Percentiles rank a stretch among this genome's conserved stretches.
Evolutionary conservation across 768 basidiomycete genomes (phyloP).

Genomic region (Boletus pseudopeckii): DNA sequence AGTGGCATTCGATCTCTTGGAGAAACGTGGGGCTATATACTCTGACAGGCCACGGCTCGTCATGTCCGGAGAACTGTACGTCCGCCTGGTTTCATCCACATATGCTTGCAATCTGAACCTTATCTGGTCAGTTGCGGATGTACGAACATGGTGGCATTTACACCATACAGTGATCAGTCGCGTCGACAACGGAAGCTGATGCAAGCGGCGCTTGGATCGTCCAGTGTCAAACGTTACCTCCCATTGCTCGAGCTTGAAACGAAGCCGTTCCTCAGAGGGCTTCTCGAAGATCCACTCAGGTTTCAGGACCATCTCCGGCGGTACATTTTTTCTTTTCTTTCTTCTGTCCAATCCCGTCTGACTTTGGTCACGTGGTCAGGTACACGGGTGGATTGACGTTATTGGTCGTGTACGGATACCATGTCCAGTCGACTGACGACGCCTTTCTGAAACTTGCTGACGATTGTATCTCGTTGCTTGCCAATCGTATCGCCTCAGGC

Average conservation of each 20-base stretch:
- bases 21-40: conserved; percentile 68
- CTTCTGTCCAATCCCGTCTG: not conserved
- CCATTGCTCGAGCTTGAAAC: conserved; percentile 58
- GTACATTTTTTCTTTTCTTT: conserved; percentile 11
- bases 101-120: conserved; percentile 1
- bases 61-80: conserved; percentile 71
- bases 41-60: conserved; percentile 69
- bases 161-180: conserved; percentile 57
- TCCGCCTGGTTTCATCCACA: conserved; percentile 8
- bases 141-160: conserved; percentile 71
- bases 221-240: conserved; percentile 52
- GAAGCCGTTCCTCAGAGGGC: conserved; percentile 50
- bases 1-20: conserved; percentile 60
- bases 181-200: conserved; percentile 66
- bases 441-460: conserved; percentile 40
- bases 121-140: conserved; percentile 46
- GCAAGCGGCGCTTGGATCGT: conserved; percentile 56
- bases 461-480: conserved; percentile 39
- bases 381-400: conserved; percentile 51
- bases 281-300: conserved; percentile 42
- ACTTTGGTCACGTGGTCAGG: conserved; percentile 34
- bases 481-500: conserved; percentile 43
- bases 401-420: conserved; percentile 64
- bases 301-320: conserved; percentile 36
- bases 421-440: conserved; percentile 39